Conservation (phyloP, 1,284 basidiomycete species). For the Vanrija pseudolonga region DNA sequence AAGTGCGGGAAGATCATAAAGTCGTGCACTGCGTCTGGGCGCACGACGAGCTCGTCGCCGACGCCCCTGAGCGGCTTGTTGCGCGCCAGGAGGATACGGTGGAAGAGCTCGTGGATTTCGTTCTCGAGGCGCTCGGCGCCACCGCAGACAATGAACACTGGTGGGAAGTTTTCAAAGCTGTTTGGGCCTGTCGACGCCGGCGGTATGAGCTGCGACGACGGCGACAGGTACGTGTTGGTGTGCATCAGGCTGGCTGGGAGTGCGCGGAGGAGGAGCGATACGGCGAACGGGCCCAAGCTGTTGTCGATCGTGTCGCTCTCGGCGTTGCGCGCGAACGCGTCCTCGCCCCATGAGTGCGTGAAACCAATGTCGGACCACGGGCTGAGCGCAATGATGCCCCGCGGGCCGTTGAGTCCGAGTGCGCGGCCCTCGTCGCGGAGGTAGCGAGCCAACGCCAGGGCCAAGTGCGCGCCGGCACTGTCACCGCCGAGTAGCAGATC, state of each 20-base stretch:
- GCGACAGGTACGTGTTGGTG: conserved; percentile 36
- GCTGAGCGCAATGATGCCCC: conserved; percentile 57
- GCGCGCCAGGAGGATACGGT: conserved; percentile 24
- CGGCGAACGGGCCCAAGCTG: conserved; percentile 43
- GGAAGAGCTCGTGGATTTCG: conserved; percentile 34
- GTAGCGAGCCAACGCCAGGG: conserved; percentile 52
- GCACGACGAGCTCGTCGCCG: conserved; percentile 22
- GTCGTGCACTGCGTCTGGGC: conserved; percentile 40
- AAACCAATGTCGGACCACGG: conserved; percentile 59
- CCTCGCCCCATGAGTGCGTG: conserved; percentile 38
- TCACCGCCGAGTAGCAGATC: conserved; percentile 66
- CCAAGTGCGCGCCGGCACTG: conserved; percentile 67
- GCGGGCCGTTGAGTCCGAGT: conserved; percentile 46
- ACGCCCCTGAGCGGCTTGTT: not conserved
- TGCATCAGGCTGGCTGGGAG: conserved; percentile 30
- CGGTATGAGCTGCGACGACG: conserved; percentile 31
- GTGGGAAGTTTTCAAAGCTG: conserved; percentile 34
- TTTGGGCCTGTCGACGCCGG: conserved; percentile 9
- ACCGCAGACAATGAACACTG: conserved; percentile 39
- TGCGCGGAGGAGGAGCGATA: conserved; percentile 37
- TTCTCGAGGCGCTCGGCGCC: conserved; percentile 37
- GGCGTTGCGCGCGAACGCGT: conserved; percentile 26
- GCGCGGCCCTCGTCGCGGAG: conserved; percentile 30
- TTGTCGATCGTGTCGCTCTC: conserved; percentile 41
- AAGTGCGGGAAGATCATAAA: conserved; percentile 46